A percentile compares a stretch with the other conserved stretches of the same genome.
phyloP scores from a whole-genome alignment of 208 protist species.

The Wallacemonas rigidus region DNA sequence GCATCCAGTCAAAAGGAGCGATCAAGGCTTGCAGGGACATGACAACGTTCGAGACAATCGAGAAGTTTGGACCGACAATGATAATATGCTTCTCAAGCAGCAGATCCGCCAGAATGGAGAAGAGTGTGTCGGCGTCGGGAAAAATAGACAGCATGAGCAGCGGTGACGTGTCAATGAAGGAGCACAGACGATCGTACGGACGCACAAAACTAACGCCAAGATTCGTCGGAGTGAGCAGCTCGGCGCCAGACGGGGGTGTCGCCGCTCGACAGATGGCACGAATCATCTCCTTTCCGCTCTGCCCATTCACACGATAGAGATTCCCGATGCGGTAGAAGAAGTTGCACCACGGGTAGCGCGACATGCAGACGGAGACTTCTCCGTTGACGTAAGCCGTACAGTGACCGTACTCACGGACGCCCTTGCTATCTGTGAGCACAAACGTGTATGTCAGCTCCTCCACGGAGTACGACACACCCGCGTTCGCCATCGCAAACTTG shows the following conservation, averaged over 20 bases:
- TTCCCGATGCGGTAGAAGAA: slow-evolving; percentile 74
- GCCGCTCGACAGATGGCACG: slow-evolving; percentile 41
- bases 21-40: slow-evolving; percentile 84
- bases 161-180: slow-evolving; percentile 82
- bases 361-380: slow-evolving; percentile 64
- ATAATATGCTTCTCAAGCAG: slow-evolving; percentile 81
- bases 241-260: slow-evolving; percentile 70
- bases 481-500: slow-evolving; percentile 63
- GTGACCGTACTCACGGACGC: slow-evolving; percentile 78
- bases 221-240: slow-evolving; percentile 44
- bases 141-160: slow-evolving; percentile 66
- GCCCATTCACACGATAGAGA: slow-evolving; percentile 57
- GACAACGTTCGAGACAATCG: slow-evolving; percentile 72
- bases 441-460: slow-evolving; percentile 73
- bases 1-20: slow-evolving; percentile 85
- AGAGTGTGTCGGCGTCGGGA: slow-evolving; percentile 61
- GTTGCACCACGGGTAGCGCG: slow-evolving; percentile 80
- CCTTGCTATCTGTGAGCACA: slow-evolving; percentile 73
- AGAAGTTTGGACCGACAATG: slow-evolving; percentile 80
- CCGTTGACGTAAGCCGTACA: slow-evolving; percentile 65
- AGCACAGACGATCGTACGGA: slow-evolving; percentile 77
- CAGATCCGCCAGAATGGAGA: slow-evolving; percentile 65
- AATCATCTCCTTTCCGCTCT: slow-evolving; percentile 42
- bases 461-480: slow-evolving; percentile 51
- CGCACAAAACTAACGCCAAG: slow-evolving; percentile 55